phyloP scores from a whole-genome alignment of 2,329 filamentous ascomycete species.

The Aspergillus latus region DNA sequence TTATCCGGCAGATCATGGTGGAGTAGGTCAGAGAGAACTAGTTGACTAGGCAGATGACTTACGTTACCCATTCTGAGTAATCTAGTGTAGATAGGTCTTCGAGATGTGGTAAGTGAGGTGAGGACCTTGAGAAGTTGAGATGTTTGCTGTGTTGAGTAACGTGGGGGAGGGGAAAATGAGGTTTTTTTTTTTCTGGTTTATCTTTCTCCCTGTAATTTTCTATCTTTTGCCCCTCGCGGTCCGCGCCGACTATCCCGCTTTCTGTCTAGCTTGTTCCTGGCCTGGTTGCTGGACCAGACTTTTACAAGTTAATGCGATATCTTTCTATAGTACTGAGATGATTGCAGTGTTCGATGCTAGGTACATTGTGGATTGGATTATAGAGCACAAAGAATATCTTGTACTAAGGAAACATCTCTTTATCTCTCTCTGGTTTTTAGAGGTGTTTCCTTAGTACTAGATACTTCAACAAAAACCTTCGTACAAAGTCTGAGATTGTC shows the following conservation, averaged over 20 bases:
- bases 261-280: not conserved
- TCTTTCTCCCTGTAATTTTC: not conserved
- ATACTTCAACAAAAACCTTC: too few relatives aligned
- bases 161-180: not conserved
- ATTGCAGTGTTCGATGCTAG: too few relatives aligned
- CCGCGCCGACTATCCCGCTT: not conserved
- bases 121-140: not conserved
- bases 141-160: not conserved
- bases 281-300: not conserved
- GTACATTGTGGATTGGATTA: too few relatives aligned
- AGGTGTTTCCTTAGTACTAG: too few relatives aligned
- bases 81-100: not conserved
- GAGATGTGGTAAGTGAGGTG: not conserved
- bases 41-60: slow-evolving; percentile 11
- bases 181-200: not conserved
- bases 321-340: not conserved
- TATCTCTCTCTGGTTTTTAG: too few relatives aligned
- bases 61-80: slow-evolving; percentile 27
- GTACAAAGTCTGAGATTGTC: too few relatives aligned
- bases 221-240: not conserved
- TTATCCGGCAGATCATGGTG: not conserved
- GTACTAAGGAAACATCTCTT: too few relatives aligned
- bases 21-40: not conserved
- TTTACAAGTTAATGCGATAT: too few relatives aligned
- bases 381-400: too few relatives aligned